Percentiles rank a stretch among this genome's conserved stretches.
Evolutionary conservation across 2,329 filamentous ascomycete genomes (phyloP).

Genomic region (Hypoxylon sp.): DNA sequence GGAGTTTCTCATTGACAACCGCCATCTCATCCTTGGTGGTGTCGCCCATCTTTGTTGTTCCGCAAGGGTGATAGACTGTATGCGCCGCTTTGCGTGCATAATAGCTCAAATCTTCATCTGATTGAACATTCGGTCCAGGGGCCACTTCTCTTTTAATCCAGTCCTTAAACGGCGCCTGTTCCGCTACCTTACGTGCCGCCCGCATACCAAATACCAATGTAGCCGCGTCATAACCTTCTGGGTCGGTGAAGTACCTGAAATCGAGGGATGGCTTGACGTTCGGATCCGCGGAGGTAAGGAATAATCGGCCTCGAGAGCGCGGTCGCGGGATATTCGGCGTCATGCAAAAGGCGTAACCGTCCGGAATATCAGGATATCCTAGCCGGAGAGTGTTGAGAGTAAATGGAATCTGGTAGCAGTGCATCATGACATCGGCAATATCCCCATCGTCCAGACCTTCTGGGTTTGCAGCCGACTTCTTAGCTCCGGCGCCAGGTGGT

Average conservation of each 20-base stretch:
- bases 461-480: slow-evolving; percentile 62
- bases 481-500: slow-evolving; percentile 73
- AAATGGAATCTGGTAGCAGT: slow-evolving; percentile 96
- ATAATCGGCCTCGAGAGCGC: slow-evolving; percentile 81
- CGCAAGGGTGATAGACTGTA: slow-evolving; percentile 91
- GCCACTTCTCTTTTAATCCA: slow-evolving; percentile 89
- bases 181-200: slow-evolving; percentile 80
- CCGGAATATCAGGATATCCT: slow-evolving; percentile 72
- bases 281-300: slow-evolving; percentile 81
- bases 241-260: slow-evolving; percentile 91
- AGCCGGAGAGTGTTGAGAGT: slow-evolving; percentile 86
- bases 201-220: slow-evolving; percentile 83
- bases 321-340: slow-evolving; percentile 91
- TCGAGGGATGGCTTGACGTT: slow-evolving; percentile 84
- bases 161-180: slow-evolving; percentile 81
- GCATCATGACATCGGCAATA: slow-evolving; percentile 92
- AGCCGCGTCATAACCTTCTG: slow-evolving; percentile 85
- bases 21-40: slow-evolving; percentile 75
- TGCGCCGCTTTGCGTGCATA: slow-evolving; percentile 86
- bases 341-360: slow-evolving; percentile 92
- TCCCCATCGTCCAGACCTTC: slow-evolving; percentile 73
- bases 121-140: slow-evolving; percentile 78
- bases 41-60: slow-evolving; percentile 92
- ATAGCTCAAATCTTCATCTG: slow-evolving; percentile 83
- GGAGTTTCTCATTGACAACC: slow-evolving; percentile 83